Base-by-base conservation (phyloP, 305 asterid species). In the Fraxinus paxiana region DNA sequence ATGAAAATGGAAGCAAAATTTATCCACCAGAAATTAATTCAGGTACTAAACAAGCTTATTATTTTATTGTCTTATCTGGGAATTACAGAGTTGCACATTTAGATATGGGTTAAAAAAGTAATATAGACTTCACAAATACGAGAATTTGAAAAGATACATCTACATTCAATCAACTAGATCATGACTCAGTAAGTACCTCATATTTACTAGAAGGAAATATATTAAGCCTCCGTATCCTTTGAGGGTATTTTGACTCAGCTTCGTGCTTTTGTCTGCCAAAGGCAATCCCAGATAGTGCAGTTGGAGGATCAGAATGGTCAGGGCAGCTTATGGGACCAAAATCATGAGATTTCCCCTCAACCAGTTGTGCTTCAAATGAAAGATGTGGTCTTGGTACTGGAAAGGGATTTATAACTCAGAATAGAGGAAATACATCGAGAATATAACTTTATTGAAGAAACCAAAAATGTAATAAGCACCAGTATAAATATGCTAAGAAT, bases 361-460 rank as follows among this genome's bases (percentile, higher is more conserved):
- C 99, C 69, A 96, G 93, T 85, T 94, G 98, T 9, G 98, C 94
- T 87, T 96, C 99, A 87, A 94, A 96, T 37, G 94, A 83, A 41
- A 93, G 97, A 84, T 96, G 99, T 15, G 98, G 96, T 79, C 98
- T 94, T 73, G 98, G 98, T 88, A 96, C 99, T 96, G 88, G 81
- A 78, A 87, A 82, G 30, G 77, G 84, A 84, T 79, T 56, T 63
- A 56, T 67, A 77, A 63, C 74, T 80, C 87, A 81, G 87, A 80
- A 3, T 81, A 82, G 48, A 54, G 37, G 75, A 69, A 69, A 28
- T n/a, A 69, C 5, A 31, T 67, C 41, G 8, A 69, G 75, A 13
- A 69, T 31, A 69, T 69, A 69, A 69, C 41, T 26, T 67, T 13
- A 28, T 28, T 67, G 73, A 7, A 28, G 37, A 67, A 13, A 67